phyloP scores from a whole-genome alignment of 768 basidiomycete species.

The Lactifluus volemus region DNA sequence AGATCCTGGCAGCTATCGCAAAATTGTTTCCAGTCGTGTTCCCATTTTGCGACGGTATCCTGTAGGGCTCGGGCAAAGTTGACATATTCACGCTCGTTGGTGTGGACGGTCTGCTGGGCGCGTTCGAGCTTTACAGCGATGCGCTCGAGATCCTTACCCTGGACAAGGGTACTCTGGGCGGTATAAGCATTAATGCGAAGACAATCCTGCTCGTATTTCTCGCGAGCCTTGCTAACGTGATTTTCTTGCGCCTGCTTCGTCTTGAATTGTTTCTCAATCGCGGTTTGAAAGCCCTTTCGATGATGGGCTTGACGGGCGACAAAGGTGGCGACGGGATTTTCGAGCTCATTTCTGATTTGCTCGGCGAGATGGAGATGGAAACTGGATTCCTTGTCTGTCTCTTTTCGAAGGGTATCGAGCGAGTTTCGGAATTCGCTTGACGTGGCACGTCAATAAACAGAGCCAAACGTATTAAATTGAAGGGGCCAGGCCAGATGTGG shows the following conservation, averaged over 20 bases:
- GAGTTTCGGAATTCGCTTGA: constrained; percentile 71
- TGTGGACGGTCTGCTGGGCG: constrained; percentile 80
- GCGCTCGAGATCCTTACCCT: constrained; percentile 91
- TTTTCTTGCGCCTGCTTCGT: constrained; percentile 79
- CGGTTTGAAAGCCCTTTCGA: constrained; percentile 62
- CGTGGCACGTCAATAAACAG: not conserved
- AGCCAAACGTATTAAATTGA: too few species aligned
- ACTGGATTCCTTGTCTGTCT: constrained; percentile 75
- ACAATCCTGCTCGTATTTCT: constrained; percentile 91
- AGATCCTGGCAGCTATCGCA: constrained; percentile 94
- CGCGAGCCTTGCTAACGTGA: constrained; percentile 81
- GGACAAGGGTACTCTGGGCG: constrained; percentile 82
- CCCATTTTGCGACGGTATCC: constrained; percentile 82
- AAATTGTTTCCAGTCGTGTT: constrained; percentile 87
- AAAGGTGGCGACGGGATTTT: constrained; percentile 54
- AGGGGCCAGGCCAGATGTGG: not conserved
- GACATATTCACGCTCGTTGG: constrained; percentile 89
- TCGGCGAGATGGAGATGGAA: constrained; percentile 67
- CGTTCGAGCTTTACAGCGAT: constrained; percentile 79
- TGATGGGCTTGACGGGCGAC: constrained; percentile 56
- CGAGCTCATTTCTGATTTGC: constrained; percentile 69
- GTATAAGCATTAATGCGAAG: constrained; percentile 90
- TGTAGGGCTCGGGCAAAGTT: constrained; percentile 74
- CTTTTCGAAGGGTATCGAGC: constrained; percentile 67
- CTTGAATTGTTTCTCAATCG: constrained; percentile 88